Evolutionary conservation across 306 rosid genomes (phyloP), one percentile per base, ranked within the genome.

Genomic region (Corylus heterophylla): DNA sequence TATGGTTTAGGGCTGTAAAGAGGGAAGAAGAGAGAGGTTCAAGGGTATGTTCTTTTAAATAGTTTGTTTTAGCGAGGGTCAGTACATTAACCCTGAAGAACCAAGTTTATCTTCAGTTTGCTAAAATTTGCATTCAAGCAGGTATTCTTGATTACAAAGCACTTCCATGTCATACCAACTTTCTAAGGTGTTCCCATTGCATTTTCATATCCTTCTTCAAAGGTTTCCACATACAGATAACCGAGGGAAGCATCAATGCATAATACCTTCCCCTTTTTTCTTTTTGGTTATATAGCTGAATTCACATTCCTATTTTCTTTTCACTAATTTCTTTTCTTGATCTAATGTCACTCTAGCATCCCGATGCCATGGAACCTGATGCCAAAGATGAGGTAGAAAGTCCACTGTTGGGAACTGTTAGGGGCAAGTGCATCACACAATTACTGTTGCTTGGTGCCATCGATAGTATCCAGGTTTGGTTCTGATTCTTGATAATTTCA

Each of bases 341-440:
- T 78, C 50, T 31, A 6, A 55, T 85, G 76, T 78, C 79, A 71
- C 74, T 85, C 74, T 83, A 96, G 99, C 89, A 80, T 77, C 86
- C 90, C 75, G 98, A 93, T 77, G 75, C 80, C 35, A 85, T 78
- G 52, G 98, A 93, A 73, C 90, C 85, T 37, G 93, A 89, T 73
- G 81, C 83, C 83, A 90, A 84, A 84, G 87, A 90, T 47, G 93
- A 91, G 81, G 97, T 88, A 88, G 92, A 87, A 81, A 90, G 90
- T 84, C 90, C 96, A 76, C 78, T 96, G 77, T 79, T 96, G 81
- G 89, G 83, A 76, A 86, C 91, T 83, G 89, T 94, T 81, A 83
- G 99, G 86, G 97, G 93, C 63, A 93, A 93, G 85, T 93, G 99
- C 89, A 90, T 96, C 50, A 96, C 99, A 25, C 99, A 96, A 73